phyloP scores from a whole-genome alignment of 2,329 filamentous ascomycete genomes.

The Aspergillus pseudonomiae region DNA sequence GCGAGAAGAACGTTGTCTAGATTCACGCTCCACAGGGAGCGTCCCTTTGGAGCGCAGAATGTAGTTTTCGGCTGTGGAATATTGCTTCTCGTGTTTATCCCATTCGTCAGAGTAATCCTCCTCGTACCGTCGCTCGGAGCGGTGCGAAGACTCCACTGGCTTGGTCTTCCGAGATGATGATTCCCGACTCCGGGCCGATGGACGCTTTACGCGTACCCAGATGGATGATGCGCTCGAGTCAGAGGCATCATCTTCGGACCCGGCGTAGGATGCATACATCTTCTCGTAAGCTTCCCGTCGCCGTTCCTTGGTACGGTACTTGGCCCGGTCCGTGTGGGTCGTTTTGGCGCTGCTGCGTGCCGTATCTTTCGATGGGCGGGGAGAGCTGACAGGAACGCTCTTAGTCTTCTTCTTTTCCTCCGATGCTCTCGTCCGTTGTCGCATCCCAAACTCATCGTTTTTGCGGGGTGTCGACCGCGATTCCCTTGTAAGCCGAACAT shows the following conservation, averaged over 20 bases:
- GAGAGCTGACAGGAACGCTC: constrained; percentile 27
- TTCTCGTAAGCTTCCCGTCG: constrained; percentile 46
- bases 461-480: constrained; percentile 43
- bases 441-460: constrained; percentile 40
- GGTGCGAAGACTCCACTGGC: constrained; percentile 25
- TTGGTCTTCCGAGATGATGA: constrained; percentile 25
- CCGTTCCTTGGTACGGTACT: constrained; percentile 47
- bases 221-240: constrained; percentile 33
- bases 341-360: constrained; percentile 36
- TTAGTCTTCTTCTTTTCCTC: constrained; percentile 45
- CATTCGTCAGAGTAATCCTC: constrained; percentile 31
- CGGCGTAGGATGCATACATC: constrained; percentile 34
- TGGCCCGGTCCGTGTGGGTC: constrained; percentile 39
- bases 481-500: constrained; percentile 42
- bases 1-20: constrained; percentile 34
- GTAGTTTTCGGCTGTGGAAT: constrained; percentile 40
- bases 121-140: constrained; percentile 27
- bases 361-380: constrained; percentile 35
- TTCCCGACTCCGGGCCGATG: constrained; percentile 28
- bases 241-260: constrained; percentile 36
- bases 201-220: constrained; percentile 24
- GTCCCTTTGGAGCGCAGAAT: constrained; percentile 39
- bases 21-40: constrained; percentile 24
- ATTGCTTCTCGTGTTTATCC: constrained; percentile 38
- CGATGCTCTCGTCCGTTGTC: constrained; percentile 34